Percentiles rank a stretch among this genome's conserved stretches.
Conservation (phyloP, 2,329 filamentous ascomycete genomes). For the Tolypocladium ophioglossoides region DNA sequence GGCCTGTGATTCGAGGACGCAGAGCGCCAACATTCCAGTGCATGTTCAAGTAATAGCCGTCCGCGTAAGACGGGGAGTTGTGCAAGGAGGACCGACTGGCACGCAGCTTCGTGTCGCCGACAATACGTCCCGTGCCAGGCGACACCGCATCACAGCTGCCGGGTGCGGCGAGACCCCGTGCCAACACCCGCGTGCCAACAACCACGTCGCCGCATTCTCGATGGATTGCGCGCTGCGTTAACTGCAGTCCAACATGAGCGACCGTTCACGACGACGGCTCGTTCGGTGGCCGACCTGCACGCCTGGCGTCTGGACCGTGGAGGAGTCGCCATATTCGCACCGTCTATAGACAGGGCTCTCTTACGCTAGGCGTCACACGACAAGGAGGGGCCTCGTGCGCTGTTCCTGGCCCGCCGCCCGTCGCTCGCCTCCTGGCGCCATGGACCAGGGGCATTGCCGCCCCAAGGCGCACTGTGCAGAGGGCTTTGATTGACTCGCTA, state of each 20-base stretch:
- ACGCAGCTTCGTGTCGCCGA: not conserved
- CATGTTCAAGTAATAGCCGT: not conserved
- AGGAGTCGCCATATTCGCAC: not conserved
- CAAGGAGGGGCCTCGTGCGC: not conserved
- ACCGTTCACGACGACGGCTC: not conserved
- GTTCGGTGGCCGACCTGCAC: not conserved
- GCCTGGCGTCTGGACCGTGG: not conserved
- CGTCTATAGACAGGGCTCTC: not conserved
- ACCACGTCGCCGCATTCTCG: not conserved
- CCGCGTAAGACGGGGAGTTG: not conserved
- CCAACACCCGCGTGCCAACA: not conserved
- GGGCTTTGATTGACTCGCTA: not conserved
- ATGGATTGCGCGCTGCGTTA: not conserved
- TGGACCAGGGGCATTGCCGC: not conserved
- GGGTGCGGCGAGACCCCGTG: not conserved
- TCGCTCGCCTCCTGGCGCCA: not conserved
- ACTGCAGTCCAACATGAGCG: not conserved
- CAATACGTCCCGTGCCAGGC: not conserved
- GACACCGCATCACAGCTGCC: not conserved
- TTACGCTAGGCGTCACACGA: not conserved
- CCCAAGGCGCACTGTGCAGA: conserved; percentile 6
- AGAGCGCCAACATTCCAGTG: not conserved
- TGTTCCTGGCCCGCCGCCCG: not conserved
- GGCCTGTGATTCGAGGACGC: not conserved
- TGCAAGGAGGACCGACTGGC: not conserved